Conservation (phyloP, 345 rosid genomes). For the Durio zibethinus region DNA sequence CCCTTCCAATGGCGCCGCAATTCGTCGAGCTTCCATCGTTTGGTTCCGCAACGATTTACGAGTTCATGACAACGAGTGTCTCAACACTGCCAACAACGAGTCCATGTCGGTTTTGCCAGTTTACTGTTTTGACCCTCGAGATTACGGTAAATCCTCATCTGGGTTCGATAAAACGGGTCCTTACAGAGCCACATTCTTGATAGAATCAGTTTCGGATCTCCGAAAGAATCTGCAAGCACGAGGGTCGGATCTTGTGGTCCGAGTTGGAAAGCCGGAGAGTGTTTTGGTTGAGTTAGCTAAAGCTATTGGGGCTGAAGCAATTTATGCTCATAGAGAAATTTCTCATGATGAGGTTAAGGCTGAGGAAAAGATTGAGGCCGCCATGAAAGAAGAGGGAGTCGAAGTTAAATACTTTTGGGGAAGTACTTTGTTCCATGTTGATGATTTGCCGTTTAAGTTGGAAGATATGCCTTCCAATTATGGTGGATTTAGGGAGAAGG, state of each 20-base stretch:
- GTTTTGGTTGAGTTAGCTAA: conserved; percentile 79
- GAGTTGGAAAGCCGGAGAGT: conserved; percentile 78
- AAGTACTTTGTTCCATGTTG: conserved; percentile 83
- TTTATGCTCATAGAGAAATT: conserved; percentile 86
- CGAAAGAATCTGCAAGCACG: conserved; percentile 81
- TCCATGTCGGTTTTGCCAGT: conserved; percentile 86
- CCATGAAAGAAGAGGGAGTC: conserved; percentile 86
- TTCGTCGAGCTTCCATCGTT: conserved; percentile 81
- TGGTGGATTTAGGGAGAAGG: conserved; percentile 76
- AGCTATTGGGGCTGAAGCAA: conserved; percentile 88
- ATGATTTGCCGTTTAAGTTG: conserved; percentile 87
- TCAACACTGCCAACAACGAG: conserved; percentile 74
- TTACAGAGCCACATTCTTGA: conserved; percentile 73
- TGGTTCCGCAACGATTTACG: conserved; percentile 98
- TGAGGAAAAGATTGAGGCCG: conserved; percentile 80
- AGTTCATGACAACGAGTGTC: conserved; percentile 87
- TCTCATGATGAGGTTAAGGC: conserved; percentile 81
- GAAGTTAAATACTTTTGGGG: conserved; percentile 97
- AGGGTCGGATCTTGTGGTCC: conserved; percentile 89
- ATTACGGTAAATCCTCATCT: conserved; percentile 81
- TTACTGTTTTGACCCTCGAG: conserved; percentile 94
- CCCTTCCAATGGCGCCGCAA: conserved; percentile 73
- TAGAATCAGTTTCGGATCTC: conserved; percentile 89
- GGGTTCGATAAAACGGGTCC: conserved; percentile 94
- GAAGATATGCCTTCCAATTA: conserved; percentile 81